phyloP scores from a whole-genome alignment of 2,329 filamentous ascomycete species.

The Aspergillus carbonarius region DNA sequence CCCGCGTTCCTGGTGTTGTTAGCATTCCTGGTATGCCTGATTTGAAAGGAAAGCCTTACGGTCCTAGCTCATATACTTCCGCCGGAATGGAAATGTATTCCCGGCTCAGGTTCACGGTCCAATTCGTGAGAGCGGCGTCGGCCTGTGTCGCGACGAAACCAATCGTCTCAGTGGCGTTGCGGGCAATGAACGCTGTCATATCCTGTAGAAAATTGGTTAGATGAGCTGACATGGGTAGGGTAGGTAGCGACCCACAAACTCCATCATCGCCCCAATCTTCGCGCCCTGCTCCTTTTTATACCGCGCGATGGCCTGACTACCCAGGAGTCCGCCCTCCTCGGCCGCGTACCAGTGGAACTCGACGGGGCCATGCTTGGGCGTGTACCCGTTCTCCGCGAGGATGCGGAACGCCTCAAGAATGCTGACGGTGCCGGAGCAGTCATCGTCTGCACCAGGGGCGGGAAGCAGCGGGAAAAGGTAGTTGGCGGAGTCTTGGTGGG shows the following conservation, averaged over 20 bases:
- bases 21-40: not conserved
- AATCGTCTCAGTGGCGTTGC: slow-evolving; percentile 1
- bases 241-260: not conserved
- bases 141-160: slow-evolving; percentile 1
- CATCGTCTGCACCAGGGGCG: slow-evolving; percentile 1
- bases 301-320: slow-evolving; percentile 1
- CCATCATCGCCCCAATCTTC: slow-evolving; percentile 1
- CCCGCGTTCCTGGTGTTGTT: not conserved
- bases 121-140: slow-evolving; percentile 1
- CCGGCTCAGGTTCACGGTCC: not conserved
- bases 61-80: not conserved
- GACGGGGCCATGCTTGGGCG: not conserved
- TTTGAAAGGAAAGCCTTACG: not conserved
- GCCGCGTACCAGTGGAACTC: slow-evolving; percentile 6
- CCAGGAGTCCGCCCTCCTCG: slow-evolving; percentile 2
- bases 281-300: slow-evolving; percentile 3
- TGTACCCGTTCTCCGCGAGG: not conserved
- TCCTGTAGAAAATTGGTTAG: not conserved
- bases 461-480: slow-evolving; percentile 4
- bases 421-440: slow-evolving; percentile 3
- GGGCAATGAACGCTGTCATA: slow-evolving; percentile 5
- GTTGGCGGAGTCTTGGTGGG: slow-evolving; percentile 4
- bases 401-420: slow-evolving; percentile 5
- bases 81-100: slow-evolving; percentile 5
- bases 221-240: too few relatives aligned